Conservation (phyloP, 192 early-diverging fungal genomes). For the Mortierella alpina region DNA sequence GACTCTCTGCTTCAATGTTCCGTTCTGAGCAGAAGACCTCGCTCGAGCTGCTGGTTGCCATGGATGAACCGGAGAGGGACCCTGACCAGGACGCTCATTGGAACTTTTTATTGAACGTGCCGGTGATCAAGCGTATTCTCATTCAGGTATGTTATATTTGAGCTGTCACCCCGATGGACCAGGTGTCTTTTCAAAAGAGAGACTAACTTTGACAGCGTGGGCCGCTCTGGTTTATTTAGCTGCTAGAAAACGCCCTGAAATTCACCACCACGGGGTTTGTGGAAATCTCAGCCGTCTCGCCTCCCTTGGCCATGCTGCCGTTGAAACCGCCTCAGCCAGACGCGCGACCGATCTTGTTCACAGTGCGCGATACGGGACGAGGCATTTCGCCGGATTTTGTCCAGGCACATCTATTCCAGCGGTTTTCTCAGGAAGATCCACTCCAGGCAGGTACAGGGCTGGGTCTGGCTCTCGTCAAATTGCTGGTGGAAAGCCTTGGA, state of each 20-base stretch:
- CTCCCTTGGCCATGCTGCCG: slow-evolving; percentile 12
- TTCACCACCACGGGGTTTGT: slow-evolving; percentile 64
- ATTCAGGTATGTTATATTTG: slow-evolving; percentile 19
- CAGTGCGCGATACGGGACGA: slow-evolving; percentile 60
- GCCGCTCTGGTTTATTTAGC: background rate
- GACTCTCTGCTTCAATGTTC: background rate
- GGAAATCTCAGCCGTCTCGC: slow-evolving; percentile 50
- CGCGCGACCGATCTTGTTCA: slow-evolving; percentile 51
- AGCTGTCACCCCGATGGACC: too few relatives aligned
- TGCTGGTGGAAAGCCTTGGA: slow-evolving; percentile 56
- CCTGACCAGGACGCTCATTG: slow-evolving; percentile 13
- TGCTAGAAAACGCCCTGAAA: slow-evolving; percentile 60
- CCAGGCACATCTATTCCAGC: slow-evolving; percentile 53
- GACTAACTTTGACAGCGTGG: background rate
- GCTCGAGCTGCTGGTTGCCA: slow-evolving; percentile 18
- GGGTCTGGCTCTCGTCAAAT: slow-evolving; percentile 57
- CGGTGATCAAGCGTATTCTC: slow-evolving; percentile 26
- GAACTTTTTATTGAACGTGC: slow-evolving; percentile 26
- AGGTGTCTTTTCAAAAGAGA: too few relatives aligned
- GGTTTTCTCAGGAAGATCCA: slow-evolving; percentile 64
- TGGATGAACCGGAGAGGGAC: slow-evolving; percentile 23
- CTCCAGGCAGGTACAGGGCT: slow-evolving; percentile 61
- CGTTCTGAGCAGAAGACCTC: slow-evolving; percentile 3
- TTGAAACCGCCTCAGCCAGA: slow-evolving; percentile 29
- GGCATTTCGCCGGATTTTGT: slow-evolving; percentile 60